These are phyloP conservation scores for Leccinum angustisporum DNA, from an alignment of 1,284 basidiomycete genomes.

Conservation along the genomic window DNA sequence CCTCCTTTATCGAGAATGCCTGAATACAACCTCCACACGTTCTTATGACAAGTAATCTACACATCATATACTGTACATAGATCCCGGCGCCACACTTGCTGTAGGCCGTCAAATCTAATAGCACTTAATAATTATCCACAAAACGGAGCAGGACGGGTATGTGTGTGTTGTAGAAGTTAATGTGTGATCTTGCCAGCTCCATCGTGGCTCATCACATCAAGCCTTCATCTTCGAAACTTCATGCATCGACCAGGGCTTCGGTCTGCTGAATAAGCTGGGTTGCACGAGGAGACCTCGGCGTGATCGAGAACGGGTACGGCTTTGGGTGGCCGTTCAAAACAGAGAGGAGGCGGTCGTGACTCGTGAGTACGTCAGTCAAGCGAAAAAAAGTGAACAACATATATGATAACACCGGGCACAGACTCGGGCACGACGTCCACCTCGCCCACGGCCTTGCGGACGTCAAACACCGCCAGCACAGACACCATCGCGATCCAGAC, in stretches of 20 bases:
- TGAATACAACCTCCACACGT: no score
- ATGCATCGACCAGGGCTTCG: slow-evolving; percentile 4
- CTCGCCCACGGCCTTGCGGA: slow-evolving; percentile 34
- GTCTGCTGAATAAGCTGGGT: slow-evolving; percentile 16
- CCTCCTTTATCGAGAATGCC: no score
- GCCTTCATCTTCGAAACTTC: not conserved
- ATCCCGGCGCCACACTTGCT: not conserved
- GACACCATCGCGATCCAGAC: slow-evolving; percentile 47
- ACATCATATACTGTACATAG: not conserved
- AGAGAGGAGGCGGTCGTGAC: not conserved
- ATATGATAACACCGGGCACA: slow-evolving; percentile 56
- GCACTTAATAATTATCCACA: not conserved
- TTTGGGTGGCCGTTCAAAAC: slow-evolving; percentile 14
- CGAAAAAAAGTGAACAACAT: slow-evolving; percentile 1
- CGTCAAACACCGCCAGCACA: slow-evolving; percentile 40
- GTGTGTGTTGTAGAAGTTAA: not conserved
- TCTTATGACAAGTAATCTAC: not conserved
- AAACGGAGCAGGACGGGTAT: not conserved
- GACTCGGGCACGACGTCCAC: slow-evolving; percentile 42
- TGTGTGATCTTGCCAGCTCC: not conserved
- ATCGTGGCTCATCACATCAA: not conserved
- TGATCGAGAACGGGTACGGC: slow-evolving; percentile 29
- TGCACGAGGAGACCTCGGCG: slow-evolving; percentile 25
- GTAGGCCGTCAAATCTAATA: not conserved
- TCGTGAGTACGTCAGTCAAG: not conserved